Percentiles rank a stretch among this genome's conserved stretches.
phyloP scores from a whole-genome alignment of 176 grass and related monocot genomes.

The Miscanthus lutarioriparius region DNA sequence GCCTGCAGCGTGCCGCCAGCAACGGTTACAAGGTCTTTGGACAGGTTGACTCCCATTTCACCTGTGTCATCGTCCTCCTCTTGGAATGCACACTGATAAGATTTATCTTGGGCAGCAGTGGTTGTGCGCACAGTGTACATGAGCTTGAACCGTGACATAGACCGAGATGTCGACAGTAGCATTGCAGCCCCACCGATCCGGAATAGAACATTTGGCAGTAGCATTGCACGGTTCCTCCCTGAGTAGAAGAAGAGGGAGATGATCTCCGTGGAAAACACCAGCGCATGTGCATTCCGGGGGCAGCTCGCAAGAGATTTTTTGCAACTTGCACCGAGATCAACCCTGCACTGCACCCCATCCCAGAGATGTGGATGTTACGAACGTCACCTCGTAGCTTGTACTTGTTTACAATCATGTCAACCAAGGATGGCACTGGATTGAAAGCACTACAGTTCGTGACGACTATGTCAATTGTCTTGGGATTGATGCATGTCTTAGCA shows the following conservation, averaged over 20 bases:
- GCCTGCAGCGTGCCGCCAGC: slow-evolving; percentile 7
- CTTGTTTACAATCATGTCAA: slow-evolving; percentile 31
- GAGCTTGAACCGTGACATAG: slow-evolving; percentile 28
- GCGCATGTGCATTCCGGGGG: neutral
- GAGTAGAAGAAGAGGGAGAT: neutral
- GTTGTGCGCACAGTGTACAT: slow-evolving; percentile 26
- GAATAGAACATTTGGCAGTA: slow-evolving; percentile 26
- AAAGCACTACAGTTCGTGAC: slow-evolving; percentile 33
- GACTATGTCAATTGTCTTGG: slow-evolving; percentile 3
- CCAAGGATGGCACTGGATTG: slow-evolving; percentile 30
- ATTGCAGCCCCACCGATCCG: slow-evolving; percentile 36
- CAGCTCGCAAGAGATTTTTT: slow-evolving; percentile 8
- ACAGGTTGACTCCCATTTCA: slow-evolving; percentile 3
- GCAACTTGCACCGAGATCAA: slow-evolving; percentile 30
- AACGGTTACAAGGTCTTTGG: slow-evolving; percentile 20
- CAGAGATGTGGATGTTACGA: slow-evolving; percentile 9
- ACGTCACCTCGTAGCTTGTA: slow-evolving; percentile 19
- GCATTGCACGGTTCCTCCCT: slow-evolving; percentile 14
- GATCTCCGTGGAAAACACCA: slow-evolving; percentile 44
- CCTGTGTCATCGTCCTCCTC: slow-evolving; percentile 34
- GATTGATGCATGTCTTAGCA: slow-evolving; percentile 11
- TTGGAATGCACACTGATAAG: slow-evolving; percentile 11
- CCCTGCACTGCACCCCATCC: slow-evolving; percentile 51
- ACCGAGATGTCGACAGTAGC: slow-evolving; percentile 1
- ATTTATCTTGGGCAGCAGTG: slow-evolving; percentile 26